These are phyloP conservation scores for Pichia scutulata DNA, from an alignment of 805 yeast genomes.

Conservation along the genomic window DNA sequence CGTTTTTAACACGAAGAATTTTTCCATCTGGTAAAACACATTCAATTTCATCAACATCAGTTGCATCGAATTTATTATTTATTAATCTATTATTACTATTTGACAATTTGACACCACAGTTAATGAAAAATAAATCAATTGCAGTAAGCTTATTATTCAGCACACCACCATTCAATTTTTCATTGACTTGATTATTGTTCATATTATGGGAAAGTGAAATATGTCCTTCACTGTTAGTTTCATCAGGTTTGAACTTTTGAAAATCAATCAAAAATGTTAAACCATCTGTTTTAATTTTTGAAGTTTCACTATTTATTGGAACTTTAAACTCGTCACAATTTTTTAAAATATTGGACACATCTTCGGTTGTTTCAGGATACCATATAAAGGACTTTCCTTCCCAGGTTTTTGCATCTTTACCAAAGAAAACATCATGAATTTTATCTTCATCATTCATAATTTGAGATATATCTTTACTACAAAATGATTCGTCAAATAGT, in stretches of 20 bases:
- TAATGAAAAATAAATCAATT: conserved; percentile 15
- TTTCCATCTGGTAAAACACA: conserved; percentile 26
- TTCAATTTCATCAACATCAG: conserved; percentile 12
- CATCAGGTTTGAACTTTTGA: conserved; percentile 11
- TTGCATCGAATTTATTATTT: conserved; percentile 8
- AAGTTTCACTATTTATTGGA: conserved; percentile 16
- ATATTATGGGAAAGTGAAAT: conserved; percentile 4
- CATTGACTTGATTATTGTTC: neutral
- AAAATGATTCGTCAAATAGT: conserved; percentile 8
- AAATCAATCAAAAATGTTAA: conserved; percentile 12
- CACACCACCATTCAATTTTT: conserved; percentile 2
- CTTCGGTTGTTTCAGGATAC: conserved; percentile 18
- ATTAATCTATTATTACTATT: conserved; percentile 5
- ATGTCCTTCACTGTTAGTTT: neutral
- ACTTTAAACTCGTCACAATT: conserved; percentile 22
- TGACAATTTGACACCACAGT: conserved; percentile 14
- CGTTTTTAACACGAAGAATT: conserved; percentile 5
- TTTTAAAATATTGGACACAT: conserved; percentile 18
- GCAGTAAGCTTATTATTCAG: conserved; percentile 5
- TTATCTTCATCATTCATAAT: conserved; percentile 16
- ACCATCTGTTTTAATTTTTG: conserved; percentile 6
- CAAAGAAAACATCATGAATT: conserved; percentile 18
- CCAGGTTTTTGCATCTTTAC: conserved; percentile 14
- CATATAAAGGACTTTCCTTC: conserved; percentile 14
- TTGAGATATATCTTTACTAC: conserved; percentile 16